A percentile compares a stretch with the other conserved stretches of the same genome.
phyloP scores from a whole-genome alignment of 805 yeast species.

The Alloascoidea hylecoeti region DNA sequence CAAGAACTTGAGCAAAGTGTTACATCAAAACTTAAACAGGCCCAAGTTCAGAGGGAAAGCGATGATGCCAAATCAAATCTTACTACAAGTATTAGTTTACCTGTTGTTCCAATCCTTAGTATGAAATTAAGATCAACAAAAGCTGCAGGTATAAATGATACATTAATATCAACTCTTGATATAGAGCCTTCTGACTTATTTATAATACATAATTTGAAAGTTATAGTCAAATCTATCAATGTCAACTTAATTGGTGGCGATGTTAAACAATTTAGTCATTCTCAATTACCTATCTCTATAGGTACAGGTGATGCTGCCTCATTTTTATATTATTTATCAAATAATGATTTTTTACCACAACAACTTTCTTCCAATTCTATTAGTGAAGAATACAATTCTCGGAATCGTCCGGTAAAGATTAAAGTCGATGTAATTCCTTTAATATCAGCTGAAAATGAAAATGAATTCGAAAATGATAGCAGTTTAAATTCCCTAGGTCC shows the following conservation, averaged over 20 bases:
- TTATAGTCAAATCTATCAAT: slow-evolving; percentile 7
- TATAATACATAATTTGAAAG: slow-evolving; percentile 8
- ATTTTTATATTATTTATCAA: slow-evolving; percentile 13
- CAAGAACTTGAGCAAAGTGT: slow-evolving; percentile 4
- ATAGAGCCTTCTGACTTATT: slow-evolving; percentile 31
- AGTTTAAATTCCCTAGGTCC: not conserved
- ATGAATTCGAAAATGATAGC: not conserved
- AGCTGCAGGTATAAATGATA: slow-evolving; percentile 30
- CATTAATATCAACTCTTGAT: slow-evolving; percentile 31
- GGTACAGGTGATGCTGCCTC: slow-evolving; percentile 13
- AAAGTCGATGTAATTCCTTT: slow-evolving; percentile 9
- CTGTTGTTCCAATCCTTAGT: slow-evolving; percentile 24
- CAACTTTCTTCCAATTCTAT: not conserved
- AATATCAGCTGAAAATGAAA: slow-evolving; percentile 1
- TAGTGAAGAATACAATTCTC: slow-evolving; percentile 4
- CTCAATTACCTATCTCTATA: slow-evolving; percentile 15
- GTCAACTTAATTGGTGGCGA: slow-evolving; percentile 13
- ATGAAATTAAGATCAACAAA: slow-evolving; percentile 30
- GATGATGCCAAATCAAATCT: slow-evolving; percentile 3
- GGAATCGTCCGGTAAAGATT: not conserved
- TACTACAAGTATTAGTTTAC: slow-evolving; percentile 9
- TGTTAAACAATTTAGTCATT: slow-evolving; percentile 9
- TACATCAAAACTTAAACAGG: slow-evolving; percentile 3
- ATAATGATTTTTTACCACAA: slow-evolving; percentile 7
- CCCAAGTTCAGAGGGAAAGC: slow-evolving; percentile 3